Base-by-base conservation (phyloP, 495 filamentous ascomycete species). In the Penicillium steckii region DNA sequence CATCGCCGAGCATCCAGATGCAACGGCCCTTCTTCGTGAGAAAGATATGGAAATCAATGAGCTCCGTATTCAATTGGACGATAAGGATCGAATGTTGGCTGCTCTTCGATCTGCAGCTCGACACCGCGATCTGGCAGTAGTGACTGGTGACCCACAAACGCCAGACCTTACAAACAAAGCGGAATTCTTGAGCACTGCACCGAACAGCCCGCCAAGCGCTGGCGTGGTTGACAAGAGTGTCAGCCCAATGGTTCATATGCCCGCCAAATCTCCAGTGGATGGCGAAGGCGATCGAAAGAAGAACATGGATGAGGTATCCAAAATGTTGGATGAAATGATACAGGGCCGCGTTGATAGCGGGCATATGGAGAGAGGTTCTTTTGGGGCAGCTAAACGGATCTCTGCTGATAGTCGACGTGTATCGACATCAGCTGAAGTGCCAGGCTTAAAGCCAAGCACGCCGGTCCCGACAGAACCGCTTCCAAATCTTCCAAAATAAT, bases 1-100 rank as follows among this genome's bases (percentile, higher is more conserved):
- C 1, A 66, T 66, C 24, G 79, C 84, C 44, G 88, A 90, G 52
- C 84, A 88, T 52, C 80, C 85, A 29, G 85, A 86, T 54, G 70
- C 87, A 41, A 78, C 82, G 24, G 66, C 83, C 33, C 53, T 90
- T 24, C 67, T 98, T 24, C 85, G 84, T 57, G 94, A 97, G 60
- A 97, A 94, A 65, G 94, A 98, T 62, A 83, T 87, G 48, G 94
- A 98, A 67, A 97, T 98, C 60, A 84, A 86, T 24, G 92, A 96
- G 59, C 82, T 98, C 24, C 82, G 91, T 12, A 87, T 91, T 19
- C 85, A 90, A 51, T 80, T 98, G 2, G 94, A 97, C 58, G 95
- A 98, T 71, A 97, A 97, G 62, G 92, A 96, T 62, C 83, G 85
- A 13, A 98, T 97, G 95, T 76, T 97, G 23, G 74, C 85, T 13